Evolutionary conservation across 2,329 filamentous ascomycete species (phyloP).

Genomic region (Sporothrix inflata): DNA sequence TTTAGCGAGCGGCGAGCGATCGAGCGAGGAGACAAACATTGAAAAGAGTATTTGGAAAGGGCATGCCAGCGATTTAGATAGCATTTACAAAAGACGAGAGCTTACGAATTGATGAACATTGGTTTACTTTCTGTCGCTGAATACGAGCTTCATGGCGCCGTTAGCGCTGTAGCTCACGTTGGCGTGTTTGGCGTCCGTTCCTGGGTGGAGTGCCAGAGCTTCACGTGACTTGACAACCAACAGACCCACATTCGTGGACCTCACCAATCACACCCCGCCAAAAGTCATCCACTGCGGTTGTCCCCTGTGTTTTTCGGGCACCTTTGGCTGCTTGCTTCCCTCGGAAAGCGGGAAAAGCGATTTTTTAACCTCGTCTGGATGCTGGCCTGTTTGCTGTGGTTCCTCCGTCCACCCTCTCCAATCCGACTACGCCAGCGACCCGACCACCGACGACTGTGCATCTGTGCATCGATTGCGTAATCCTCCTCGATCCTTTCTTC

Average conservation of each 20-base stretch:
- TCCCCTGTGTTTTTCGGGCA: slow-evolving; percentile 15
- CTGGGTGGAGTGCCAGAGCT: background rate
- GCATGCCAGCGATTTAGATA: background rate
- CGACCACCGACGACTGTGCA: background rate
- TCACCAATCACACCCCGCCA: slow-evolving; percentile 7
- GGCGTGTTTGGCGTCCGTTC: background rate
- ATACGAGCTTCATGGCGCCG: background rate
- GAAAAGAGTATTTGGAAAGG: too few relatives aligned
- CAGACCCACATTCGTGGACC: background rate
- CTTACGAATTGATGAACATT: background rate
- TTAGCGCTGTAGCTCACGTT: background rate
- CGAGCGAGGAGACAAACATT: background rate
- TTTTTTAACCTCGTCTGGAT: slow-evolving; percentile 18
- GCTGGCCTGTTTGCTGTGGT: background rate
- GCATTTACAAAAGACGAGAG: background rate
- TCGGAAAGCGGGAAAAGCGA: slow-evolving; percentile 5
- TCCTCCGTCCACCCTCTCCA: too few relatives aligned
- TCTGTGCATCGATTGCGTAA: background rate
- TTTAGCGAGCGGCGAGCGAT: background rate
- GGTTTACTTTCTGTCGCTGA: background rate
- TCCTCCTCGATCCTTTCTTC: background rate
- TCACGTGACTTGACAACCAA: background rate
- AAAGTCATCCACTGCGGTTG: slow-evolving; percentile 26
- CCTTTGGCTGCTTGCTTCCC: background rate
- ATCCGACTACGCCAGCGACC: background rate